Evolutionary conservation across 2,329 filamentous ascomycete species (phyloP).

Genomic region (Whalleya microplaca): DNA sequence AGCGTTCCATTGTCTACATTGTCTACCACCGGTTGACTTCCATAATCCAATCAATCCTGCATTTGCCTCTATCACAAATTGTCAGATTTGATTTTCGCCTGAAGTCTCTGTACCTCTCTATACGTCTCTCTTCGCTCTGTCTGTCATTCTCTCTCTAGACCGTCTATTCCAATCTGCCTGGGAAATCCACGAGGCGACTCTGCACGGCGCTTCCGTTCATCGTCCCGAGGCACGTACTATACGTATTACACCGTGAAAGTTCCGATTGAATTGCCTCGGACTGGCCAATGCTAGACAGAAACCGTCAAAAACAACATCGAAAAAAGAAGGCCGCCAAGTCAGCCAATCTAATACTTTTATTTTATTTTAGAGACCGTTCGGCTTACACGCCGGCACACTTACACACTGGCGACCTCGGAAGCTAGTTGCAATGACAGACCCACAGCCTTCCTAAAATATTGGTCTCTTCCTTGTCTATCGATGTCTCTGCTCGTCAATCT

Average conservation of each 20-base stretch:
- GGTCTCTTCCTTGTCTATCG: slow-evolving; percentile 13
- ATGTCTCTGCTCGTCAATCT: slow-evolving; percentile 23
- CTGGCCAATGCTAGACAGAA: neutral
- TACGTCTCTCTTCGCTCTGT: slow-evolving; percentile 13
- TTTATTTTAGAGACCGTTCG: neutral
- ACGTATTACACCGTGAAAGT: neutral
- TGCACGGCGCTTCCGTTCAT: neutral
- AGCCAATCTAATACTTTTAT: neutral
- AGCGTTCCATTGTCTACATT: slow-evolving; percentile 16
- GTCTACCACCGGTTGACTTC: slow-evolving; percentile 3
- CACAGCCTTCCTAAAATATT: slow-evolving; percentile 12
- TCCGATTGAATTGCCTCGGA: neutral
- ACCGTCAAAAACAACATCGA: neutral
- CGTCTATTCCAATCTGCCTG: slow-evolving; percentile 10
- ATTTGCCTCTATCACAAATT: slow-evolving; percentile 3
- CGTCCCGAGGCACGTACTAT: neutral
- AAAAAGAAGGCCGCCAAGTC: neutral
- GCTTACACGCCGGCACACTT: neutral
- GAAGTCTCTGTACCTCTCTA: slow-evolving; percentile 18
- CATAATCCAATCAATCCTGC: slow-evolving; percentile 15
- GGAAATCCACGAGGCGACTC: slow-evolving; percentile 16
- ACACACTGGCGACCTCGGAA: slow-evolving; percentile 6
- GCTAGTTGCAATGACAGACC: slow-evolving; percentile 6
- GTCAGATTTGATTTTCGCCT: slow-evolving; percentile 21
- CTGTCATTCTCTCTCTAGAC: too few species aligned